Conservation (phyloP, 345 rosid genomes). For the Citrus reticulata region DNA sequence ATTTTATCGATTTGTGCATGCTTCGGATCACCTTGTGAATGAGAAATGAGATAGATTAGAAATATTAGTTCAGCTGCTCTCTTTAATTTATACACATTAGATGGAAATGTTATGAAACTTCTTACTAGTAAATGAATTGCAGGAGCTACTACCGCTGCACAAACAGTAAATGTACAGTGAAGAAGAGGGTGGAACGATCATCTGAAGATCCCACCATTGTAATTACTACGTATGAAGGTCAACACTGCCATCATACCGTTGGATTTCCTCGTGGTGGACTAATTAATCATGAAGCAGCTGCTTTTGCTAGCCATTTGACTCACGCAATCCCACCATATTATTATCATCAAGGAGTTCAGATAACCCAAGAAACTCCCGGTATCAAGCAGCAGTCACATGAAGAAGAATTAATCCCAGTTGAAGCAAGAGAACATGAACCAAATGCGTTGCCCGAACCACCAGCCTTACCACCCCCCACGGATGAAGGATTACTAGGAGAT, state of each 20-base stretch:
- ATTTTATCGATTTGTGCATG: not conserved
- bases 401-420: constrained; percentile 5
- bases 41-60: not conserved
- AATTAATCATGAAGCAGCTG: constrained; percentile 50
- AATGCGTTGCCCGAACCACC: constrained; percentile 12
- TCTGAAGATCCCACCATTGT: constrained; percentile 77
- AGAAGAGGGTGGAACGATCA: constrained; percentile 95
- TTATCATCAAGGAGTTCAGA: constrained; percentile 34
- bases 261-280: constrained; percentile 82
- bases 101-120: not conserved
- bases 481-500: constrained; percentile 86
- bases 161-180: constrained; percentile 85
- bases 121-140: constrained; percentile 5
- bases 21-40: not conserved
- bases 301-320: constrained; percentile 34
- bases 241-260: constrained; percentile 85
- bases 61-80: not conserved
- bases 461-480: constrained; percentile 27
- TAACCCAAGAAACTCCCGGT: constrained; percentile 33
- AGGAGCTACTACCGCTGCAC: constrained; percentile 99
- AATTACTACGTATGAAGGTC: constrained; percentile 97
- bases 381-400: constrained; percentile 19
- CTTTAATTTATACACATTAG: not conserved
- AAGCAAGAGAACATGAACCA: constrained; percentile 21
- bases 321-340: constrained; percentile 52